phyloP scores from a whole-genome alignment of 2,329 filamentous ascomycete genomes.

The Drechslerella dactyloides region DNA sequence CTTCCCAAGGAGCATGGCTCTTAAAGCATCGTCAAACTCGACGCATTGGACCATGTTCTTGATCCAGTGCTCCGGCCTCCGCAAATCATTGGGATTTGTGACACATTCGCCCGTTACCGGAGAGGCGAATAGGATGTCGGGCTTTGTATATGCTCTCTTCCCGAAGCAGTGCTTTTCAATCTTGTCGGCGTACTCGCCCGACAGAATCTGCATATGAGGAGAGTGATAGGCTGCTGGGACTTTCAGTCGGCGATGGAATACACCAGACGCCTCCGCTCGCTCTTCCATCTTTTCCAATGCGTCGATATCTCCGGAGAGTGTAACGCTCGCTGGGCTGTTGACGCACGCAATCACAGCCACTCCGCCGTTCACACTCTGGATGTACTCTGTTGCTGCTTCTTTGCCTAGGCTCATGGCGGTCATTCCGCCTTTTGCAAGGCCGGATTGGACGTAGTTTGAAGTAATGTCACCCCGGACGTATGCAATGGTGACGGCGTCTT shows the following conservation, averaged over 20 bases:
- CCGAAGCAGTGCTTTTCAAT: no score
- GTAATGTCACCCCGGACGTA: slow-evolving; percentile 59
- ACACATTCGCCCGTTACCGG: neutral
- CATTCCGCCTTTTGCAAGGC: slow-evolving; percentile 56
- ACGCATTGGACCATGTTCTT: slow-evolving; percentile 6
- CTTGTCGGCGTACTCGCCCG: slow-evolving; percentile 55
- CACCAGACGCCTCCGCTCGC: neutral
- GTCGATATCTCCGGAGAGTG: slow-evolving; percentile 55
- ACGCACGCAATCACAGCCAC: slow-evolving; percentile 17
- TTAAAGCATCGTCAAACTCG: slow-evolving; percentile 1
- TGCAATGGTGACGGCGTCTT: slow-evolving; percentile 58
- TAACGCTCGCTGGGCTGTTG: slow-evolving; percentile 56
- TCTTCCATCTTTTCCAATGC: slow-evolving; percentile 53
- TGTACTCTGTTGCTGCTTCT: slow-evolving; percentile 52
- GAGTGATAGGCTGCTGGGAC: slow-evolving; percentile 60
- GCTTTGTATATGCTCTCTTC: no score
- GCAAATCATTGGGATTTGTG: neutral
- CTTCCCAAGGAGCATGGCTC: neutral
- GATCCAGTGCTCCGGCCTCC: slow-evolving; percentile 1
- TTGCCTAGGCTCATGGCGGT: slow-evolving; percentile 58
- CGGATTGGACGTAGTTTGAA: neutral
- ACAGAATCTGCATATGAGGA: slow-evolving; percentile 57
- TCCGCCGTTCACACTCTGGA: neutral
- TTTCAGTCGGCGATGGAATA: slow-evolving; percentile 54
- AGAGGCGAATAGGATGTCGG: neutral